Base-by-base conservation (phyloP, 2,329 filamentous ascomycete species). In the Metarhizium album region DNA sequence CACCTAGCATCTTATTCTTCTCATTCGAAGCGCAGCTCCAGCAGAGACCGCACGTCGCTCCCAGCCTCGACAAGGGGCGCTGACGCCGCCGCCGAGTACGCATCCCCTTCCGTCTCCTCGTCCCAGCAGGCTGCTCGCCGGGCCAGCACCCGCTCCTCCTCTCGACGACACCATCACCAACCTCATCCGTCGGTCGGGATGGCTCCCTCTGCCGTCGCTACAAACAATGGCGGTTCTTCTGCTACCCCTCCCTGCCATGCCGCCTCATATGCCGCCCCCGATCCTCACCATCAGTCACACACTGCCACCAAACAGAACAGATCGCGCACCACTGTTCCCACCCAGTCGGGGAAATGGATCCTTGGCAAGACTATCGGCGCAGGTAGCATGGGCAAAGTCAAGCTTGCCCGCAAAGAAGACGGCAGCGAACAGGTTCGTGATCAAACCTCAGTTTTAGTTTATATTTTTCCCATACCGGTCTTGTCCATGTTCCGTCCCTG, bases 361-460 rank as follows among this genome's bases (percentile, higher is more conserved):
- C 75, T 98, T 48, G 91, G 91, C 53, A 97, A 97, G 75, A 97
- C 93, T 3, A 93, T 98, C 61, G 93, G 93, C 53, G 90, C 90
- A 49, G 93, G 93, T 47, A 97, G 91, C 68, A 98, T 98, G 93
- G 93, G 93, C 57, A 97, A 97, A 69, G 93, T 98, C 55, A 97
- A 97, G 72, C 75, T 98, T 58, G 93, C 93, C 23, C 87, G 87
- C 61, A 94, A 94, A 68, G 79, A 86, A 59, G 90, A 95, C 61
- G 87, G 87, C 20, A 87, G 86, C 59, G 93, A 97, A 73, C 87
- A 96, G 82, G 89, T 90, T 71, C 61, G 76, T 70, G 23, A 13
- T 22, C 9, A 9, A 20, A 4, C 22, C 14, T 7, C 18, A 31
- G 23, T 42, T n/a, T 2, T 31, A n/a, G 38, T 23, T 20, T 46